Conservation (phyloP, 139 green algal species). For the Chloropicon primus region DNA sequence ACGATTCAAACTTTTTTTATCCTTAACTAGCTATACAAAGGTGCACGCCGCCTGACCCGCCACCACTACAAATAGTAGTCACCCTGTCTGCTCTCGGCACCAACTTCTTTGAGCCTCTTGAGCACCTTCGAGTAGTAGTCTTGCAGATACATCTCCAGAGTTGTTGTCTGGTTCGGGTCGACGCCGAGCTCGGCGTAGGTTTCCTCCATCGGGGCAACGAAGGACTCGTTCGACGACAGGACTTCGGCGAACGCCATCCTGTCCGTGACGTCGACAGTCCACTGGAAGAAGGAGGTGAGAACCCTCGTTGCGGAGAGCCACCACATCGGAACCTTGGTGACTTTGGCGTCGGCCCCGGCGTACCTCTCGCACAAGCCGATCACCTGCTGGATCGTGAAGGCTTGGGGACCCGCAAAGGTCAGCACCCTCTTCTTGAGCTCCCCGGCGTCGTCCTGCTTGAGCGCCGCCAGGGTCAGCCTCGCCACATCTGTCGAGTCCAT, state of each 20-base stretch:
- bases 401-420: constrained; percentile 78
- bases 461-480: constrained; percentile 65
- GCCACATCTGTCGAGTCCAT: constrained; percentile 83
- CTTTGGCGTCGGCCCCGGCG: constrained; percentile 56
- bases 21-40: background rate
- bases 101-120: constrained; percentile 98
- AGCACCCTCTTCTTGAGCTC: constrained; percentile 53
- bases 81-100: constrained; percentile 63
- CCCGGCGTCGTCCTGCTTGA: constrained; percentile 59
- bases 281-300: constrained; percentile 74
- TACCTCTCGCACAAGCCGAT: constrained; percentile 73
- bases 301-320: constrained; percentile 64
- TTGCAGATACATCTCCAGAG: constrained; percentile 70
- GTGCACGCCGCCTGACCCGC: no score
- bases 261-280: constrained; percentile 83
- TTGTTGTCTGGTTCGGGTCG: constrained; percentile 55
- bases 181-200: constrained; percentile 80
- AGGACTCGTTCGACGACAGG: constrained; percentile 68
- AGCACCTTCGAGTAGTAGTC: constrained; percentile 92
- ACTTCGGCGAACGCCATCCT: constrained; percentile 86
- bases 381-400: constrained; percentile 69
- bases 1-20: no score
- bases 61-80: constrained; percentile 92
- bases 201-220: constrained; percentile 75
- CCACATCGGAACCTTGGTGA: constrained; percentile 78